Conservation (phyloP, 2,329 filamentous ascomycete species). For the Monosporascus sp. region DNA sequence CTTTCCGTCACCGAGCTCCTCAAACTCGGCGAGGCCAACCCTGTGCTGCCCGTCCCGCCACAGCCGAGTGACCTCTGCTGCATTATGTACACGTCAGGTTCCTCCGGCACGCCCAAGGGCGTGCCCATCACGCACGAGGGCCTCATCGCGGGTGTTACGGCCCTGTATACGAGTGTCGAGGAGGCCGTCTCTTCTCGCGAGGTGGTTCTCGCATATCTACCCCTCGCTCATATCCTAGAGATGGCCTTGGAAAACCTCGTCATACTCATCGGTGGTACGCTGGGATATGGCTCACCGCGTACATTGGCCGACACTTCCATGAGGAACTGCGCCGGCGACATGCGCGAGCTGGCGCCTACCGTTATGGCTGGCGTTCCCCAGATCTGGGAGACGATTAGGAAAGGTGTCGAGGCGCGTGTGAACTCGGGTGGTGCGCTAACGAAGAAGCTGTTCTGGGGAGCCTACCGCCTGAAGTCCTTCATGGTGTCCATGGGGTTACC, state of each 20-base stretch:
- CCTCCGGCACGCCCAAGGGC: constrained; percentile 85
- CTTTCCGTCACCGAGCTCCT: constrained; percentile 52
- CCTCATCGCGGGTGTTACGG: constrained; percentile 78
- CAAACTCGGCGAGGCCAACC: constrained; percentile 60
- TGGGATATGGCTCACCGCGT: constrained; percentile 89
- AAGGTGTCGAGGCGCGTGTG: constrained; percentile 81
- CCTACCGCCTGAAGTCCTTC: constrained; percentile 54
- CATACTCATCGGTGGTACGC: constrained; percentile 81
- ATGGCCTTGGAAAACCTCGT: constrained; percentile 92
- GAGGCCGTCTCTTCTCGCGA: constrained; percentile 75
- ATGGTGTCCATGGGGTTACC: constrained; percentile 57
- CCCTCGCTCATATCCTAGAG: constrained; percentile 92
- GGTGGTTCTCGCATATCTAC: constrained; percentile 81
- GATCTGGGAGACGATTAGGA: constrained; percentile 96
- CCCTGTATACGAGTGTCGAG: constrained; percentile 73
- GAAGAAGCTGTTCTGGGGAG: constrained; percentile 72
- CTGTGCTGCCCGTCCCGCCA: constrained; percentile 66
- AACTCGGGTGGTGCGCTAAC: constrained; percentile 65
- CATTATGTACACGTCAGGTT: constrained; percentile 83
- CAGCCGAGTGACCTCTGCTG: constrained; percentile 75
- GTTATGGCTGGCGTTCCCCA: constrained; percentile 92
- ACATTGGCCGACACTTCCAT: constrained; percentile 84
- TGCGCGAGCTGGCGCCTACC: constrained; percentile 84
- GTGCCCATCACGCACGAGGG: constrained; percentile 76
- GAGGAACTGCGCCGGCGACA: constrained; percentile 87